Percentiles rank a stretch among this genome's conserved stretches.
Conservation (phyloP, 495 filamentous ascomycete genomes). For the Hypoxylon subgilvum region DNA sequence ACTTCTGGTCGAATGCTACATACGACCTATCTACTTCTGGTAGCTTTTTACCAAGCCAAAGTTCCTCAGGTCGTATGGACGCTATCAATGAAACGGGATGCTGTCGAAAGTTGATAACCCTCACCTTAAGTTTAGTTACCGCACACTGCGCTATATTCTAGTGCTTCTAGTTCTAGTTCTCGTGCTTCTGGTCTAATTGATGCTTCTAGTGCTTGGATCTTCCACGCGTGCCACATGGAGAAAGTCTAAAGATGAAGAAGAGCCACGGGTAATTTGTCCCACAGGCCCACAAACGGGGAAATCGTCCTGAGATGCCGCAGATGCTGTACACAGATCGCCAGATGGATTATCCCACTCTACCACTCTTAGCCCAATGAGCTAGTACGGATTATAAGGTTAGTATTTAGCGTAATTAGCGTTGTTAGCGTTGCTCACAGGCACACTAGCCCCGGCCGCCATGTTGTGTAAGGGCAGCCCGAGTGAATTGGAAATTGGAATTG, state of each 20-base stretch:
- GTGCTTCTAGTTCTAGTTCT: too few species aligned
- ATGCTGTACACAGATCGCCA: constrained; percentile 33
- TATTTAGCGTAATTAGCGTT: too few species aligned
- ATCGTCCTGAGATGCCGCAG: constrained; percentile 25
- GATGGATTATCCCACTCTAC: constrained; percentile 26
- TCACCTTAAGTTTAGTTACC: too few species aligned
- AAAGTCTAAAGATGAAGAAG: constrained; percentile 14
- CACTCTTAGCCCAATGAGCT: constrained; percentile 3
- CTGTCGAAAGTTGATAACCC: too few species aligned
- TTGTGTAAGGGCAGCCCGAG: too few species aligned
- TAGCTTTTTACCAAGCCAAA: not conserved
- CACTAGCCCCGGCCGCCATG: not conserved
- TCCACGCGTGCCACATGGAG: constrained; percentile 18
- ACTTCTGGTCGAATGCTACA: constrained; percentile 11
- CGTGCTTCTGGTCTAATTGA: too few species aligned
- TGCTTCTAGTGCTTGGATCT: too few species aligned
- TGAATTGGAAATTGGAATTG: too few species aligned
- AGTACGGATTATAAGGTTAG: not conserved
- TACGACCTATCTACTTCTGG: not conserved
- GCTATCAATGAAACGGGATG: too few species aligned
- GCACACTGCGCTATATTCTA: too few species aligned
- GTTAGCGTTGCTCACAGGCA: not conserved
- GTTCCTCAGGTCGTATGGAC: constrained; percentile 2
- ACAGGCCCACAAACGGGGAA: constrained; percentile 33
- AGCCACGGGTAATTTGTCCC: not conserved